Evolutionary conservation across 1,284 basidiomycete genomes (phyloP).

Genomic region (Malassezia sp.): DNA sequence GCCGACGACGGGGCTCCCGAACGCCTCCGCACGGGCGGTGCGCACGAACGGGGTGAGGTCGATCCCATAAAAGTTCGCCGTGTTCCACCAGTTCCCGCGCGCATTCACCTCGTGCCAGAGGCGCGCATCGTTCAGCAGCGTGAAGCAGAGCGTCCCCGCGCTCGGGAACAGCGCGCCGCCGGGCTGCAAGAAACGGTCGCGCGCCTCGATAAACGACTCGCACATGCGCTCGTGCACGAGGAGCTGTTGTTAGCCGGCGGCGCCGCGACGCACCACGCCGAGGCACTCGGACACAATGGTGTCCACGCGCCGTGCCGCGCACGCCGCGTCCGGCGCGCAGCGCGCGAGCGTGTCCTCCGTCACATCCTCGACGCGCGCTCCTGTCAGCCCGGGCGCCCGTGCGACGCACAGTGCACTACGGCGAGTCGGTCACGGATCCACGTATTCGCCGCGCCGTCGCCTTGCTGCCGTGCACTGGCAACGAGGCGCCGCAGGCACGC

Average conservation of each 20-base stretch:
- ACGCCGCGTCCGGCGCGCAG: background rate
- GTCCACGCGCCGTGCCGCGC: conserved; percentile 47
- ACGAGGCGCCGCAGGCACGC: conserved; percentile 49
- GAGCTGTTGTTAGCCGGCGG: conserved; percentile 23
- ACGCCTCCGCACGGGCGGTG: conserved; percentile 31
- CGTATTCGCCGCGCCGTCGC: conserved; percentile 23
- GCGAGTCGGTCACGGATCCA: conserved; percentile 28
- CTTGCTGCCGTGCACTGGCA: conserved; percentile 18
- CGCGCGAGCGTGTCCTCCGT: conserved; percentile 14
- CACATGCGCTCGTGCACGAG: conserved; percentile 52
- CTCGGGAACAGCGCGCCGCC: conserved; percentile 50
- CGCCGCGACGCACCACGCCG: conserved; percentile 46
- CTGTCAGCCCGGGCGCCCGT: background rate
- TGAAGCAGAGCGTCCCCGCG: conserved; percentile 50
- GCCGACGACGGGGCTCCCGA: conserved; percentile 35
- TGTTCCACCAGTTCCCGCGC: conserved; percentile 16
- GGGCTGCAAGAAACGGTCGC: conserved; percentile 49
- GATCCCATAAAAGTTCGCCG: conserved; percentile 37
- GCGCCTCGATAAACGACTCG: conserved; percentile 50
- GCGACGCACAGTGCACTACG: conserved; percentile 10
- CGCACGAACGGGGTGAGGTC: conserved; percentile 34
- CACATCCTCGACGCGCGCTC: conserved; percentile 37
- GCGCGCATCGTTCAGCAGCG: conserved; percentile 50
- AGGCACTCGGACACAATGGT: conserved; percentile 53
- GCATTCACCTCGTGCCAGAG: conserved; percentile 48